These are phyloP conservation scores for Globisporangium camurandrum DNA, from an alignment of 352 stramenopile genomes.

Conservation along the genomic window DNA sequence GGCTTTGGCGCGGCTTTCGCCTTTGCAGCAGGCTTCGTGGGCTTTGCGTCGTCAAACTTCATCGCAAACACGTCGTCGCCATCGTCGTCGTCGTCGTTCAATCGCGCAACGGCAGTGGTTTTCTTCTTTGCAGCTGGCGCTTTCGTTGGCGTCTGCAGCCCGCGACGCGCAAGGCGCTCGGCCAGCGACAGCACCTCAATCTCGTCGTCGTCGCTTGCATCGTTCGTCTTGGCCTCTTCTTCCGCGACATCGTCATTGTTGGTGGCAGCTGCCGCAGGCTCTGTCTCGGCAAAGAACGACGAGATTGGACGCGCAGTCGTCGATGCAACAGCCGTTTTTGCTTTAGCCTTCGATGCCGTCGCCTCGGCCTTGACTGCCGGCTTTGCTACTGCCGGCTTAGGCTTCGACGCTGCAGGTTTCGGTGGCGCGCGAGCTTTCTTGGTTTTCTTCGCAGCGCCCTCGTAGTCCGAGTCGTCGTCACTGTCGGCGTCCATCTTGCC, in stretches of 20 bases:
- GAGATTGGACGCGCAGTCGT: slow-evolving; percentile 23
- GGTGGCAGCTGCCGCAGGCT: slow-evolving; percentile 28
- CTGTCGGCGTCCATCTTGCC: slow-evolving; percentile 31
- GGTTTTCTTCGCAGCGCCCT: slow-evolving; percentile 26
- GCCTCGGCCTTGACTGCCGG: slow-evolving; percentile 15
- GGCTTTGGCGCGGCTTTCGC: slow-evolving; percentile 18
- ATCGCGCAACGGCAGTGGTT: background rate
- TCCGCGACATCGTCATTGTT: background rate
- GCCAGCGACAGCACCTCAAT: slow-evolving; percentile 68
- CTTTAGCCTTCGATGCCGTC: slow-evolving; percentile 19
- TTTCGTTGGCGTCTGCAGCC: slow-evolving; percentile 42
- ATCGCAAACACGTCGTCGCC: slow-evolving; percentile 72
- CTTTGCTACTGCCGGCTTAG: slow-evolving; percentile 18
- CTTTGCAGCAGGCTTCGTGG: slow-evolving; percentile 33
- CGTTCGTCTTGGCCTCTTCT: slow-evolving; percentile 18
- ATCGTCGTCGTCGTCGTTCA: slow-evolving; percentile 26
- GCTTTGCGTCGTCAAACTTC: slow-evolving; percentile 12
- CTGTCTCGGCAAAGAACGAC: slow-evolving; percentile 43
- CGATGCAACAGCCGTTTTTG: slow-evolving; percentile 23
- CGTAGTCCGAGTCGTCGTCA: slow-evolving; percentile 60
- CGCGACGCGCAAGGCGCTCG: slow-evolving; percentile 51
- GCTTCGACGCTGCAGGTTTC: slow-evolving; percentile 10
- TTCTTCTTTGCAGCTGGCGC: slow-evolving; percentile 19
- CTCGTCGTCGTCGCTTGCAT: slow-evolving; percentile 39
- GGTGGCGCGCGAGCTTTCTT: slow-evolving; percentile 40